Evolutionary conservation across 139 green algal species (phyloP).

Genomic region (Desmodesmus armatus): DNA sequence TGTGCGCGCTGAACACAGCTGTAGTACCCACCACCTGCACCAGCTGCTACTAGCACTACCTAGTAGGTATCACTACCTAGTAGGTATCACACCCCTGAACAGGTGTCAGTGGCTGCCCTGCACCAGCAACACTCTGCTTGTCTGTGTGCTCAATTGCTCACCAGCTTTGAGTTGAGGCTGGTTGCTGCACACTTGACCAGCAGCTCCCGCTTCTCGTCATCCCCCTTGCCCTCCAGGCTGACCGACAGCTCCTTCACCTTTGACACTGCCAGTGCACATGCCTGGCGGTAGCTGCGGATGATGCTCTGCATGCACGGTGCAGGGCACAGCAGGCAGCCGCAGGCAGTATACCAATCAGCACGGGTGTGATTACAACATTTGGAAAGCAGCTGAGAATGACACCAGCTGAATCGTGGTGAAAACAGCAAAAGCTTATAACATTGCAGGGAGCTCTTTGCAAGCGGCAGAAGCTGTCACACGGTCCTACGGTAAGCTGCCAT

Average conservation of each 20-base stretch:
- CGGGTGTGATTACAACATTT: neutral
- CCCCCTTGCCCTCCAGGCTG: conserved; percentile 80
- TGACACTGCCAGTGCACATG: conserved; percentile 81
- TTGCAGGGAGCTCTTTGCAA: too few relatives aligned
- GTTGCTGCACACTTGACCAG: conserved; percentile 96
- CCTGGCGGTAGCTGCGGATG: conserved; percentile 89
- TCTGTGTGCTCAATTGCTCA: conserved; percentile 52
- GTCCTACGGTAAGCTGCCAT: too few relatives aligned
- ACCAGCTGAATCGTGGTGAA: too few relatives aligned
- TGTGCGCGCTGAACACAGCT: too few relatives aligned
- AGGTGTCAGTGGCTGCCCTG: too few relatives aligned
- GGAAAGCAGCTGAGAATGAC: neutral
- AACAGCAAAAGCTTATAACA: too few relatives aligned
- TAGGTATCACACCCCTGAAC: too few relatives aligned
- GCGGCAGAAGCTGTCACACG: too few relatives aligned
- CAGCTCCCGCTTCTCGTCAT: conserved; percentile 81
- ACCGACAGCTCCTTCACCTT: conserved; percentile 84
- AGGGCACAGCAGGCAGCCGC: neutral
- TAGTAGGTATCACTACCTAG: too few relatives aligned
- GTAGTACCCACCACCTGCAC: too few relatives aligned
- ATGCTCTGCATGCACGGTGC: conserved; percentile 75
- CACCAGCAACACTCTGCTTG: neutral
- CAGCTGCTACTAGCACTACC: too few relatives aligned
- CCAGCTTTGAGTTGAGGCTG: conserved; percentile 97
- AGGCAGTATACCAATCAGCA: neutral